Percentiles rank a stretch among this genome's conserved stretches.
phyloP scores from a whole-genome alignment of 163 green algal species.

The Chlorella variabilis region DNA sequence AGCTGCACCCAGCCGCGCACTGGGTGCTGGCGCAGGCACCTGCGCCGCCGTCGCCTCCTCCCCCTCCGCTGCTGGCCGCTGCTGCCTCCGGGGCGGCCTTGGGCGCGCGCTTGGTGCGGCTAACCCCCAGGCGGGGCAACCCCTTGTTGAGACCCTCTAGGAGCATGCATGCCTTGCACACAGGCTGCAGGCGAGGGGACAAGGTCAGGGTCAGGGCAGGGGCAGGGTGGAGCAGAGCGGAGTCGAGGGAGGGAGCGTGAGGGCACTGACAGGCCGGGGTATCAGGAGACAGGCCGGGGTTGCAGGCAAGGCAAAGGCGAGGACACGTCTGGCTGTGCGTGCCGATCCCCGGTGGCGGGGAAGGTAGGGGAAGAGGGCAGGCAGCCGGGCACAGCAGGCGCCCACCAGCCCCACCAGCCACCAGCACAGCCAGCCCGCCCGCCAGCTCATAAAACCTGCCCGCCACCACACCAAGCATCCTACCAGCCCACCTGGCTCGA shows the following conservation, averaged over 20 bases:
- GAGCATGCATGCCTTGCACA: constrained; percentile 95
- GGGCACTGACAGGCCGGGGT: neutral
- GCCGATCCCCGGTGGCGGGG: no score
- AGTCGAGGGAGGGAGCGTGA: no score
- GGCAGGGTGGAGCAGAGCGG: no score
- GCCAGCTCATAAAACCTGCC: neutral
- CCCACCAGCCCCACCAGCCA: neutral
- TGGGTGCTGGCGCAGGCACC: neutral
- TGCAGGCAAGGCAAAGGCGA: neutral
- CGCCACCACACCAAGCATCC: no score
- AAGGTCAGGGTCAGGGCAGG: no score
- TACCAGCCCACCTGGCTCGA: constrained; percentile 80
- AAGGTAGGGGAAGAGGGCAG: no score
- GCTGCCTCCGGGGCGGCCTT: neutral
- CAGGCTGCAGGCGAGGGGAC: constrained; percentile 50
- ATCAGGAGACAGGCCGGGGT: neutral
- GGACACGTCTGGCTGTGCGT: no score
- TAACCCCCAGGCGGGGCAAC: constrained; percentile 63
- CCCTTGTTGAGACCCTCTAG: constrained; percentile 93
- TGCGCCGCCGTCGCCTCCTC: neutral
- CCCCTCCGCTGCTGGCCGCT: neutral
- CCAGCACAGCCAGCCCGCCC: neutral
- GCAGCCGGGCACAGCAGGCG: no score
- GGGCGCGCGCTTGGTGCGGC: constrained; percentile 31
- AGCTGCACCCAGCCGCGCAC: neutral